Evolutionary conservation across 1,284 basidiomycete species (phyloP), one percentile per base, ranked within the genome.

Genomic region (Sanghuangporus weigelae): DNA sequence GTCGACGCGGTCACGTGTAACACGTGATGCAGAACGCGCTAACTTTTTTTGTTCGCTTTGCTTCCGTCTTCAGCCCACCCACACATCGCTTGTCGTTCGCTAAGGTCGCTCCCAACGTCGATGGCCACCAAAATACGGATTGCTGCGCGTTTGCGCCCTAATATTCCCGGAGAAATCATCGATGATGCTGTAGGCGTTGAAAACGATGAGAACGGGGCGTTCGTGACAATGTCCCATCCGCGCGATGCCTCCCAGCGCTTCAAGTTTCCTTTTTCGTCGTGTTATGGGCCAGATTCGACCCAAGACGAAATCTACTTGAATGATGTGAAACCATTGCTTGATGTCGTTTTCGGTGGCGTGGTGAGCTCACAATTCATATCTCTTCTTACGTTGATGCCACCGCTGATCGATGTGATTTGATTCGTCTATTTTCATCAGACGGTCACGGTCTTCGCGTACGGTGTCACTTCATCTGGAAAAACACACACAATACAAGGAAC

Each of bases 401-500:
- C 35, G 48, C 42, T 39, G 36, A 31, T 26, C n/a, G 50, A 11
- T 40, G 19, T 58, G 35, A 10, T 38, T 38, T 54, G 42, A 39
- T 40, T 55, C 65, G 26, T 40, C 50, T 19, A 21, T 26, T 16
- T 1, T 48, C 21, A 23, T 11, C 3, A 91, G 87, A 90, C 87
- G 0, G 87, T 90, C 3, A 91, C 90, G 6, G 84, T 92, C 23
- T 92, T 92, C 67, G 89, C 90, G 0, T 92, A 92, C 72, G 90
- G 90, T 7, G 90, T 92, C 16, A 92, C 90, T 6, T 90, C 87
- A 3, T 90, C 89, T 12, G 90, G 90, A 16, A 92, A 92, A 77
- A 91, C 90, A 0, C 85, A 92, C 73, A 94, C 92, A 0, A 94
- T 95, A 89, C 91, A 93, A 73, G 92, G 92, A 38, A 85, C 81